phyloP scores from a whole-genome alignment of 768 basidiomycete species.

The Termitomyces sp. region DNA sequence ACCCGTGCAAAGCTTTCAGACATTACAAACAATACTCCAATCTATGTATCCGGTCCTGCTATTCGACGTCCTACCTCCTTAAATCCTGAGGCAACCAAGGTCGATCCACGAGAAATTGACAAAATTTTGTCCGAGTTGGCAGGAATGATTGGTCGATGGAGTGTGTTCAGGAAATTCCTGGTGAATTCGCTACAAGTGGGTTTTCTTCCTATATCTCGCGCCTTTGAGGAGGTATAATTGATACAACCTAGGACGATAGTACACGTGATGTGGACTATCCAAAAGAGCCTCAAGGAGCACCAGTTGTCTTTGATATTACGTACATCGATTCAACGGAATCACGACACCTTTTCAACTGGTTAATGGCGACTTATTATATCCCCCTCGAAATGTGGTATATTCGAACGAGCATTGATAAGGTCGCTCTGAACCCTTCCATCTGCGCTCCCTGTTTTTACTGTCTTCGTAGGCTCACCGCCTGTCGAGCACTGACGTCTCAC shows the following conservation, averaged over 20 bases:
- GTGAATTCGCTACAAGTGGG: slow-evolving; percentile 64
- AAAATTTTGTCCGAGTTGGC: slow-evolving; percentile 83
- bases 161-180: slow-evolving; percentile 83
- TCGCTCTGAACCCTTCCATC: slow-evolving; percentile 17
- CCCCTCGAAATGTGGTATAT: slow-evolving; percentile 94
- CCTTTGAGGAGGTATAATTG: background rate
- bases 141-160: slow-evolving; percentile 90
- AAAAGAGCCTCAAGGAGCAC: background rate
- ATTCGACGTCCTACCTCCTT: slow-evolving; percentile 24
- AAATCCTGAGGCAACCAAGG: slow-evolving; percentile 42
- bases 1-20: slow-evolving; percentile 39
- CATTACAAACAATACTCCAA: slow-evolving; percentile 34
- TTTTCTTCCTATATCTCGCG: background rate
- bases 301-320: slow-evolving; percentile 12
- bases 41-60: slow-evolving; percentile 23
- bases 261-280: slow-evolving; percentile 9
- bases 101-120: slow-evolving; percentile 91
- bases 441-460: background rate
- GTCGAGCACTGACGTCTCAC: slow-evolving; percentile 65
- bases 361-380: slow-evolving; percentile 72
- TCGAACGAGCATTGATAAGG: slow-evolving; percentile 83
- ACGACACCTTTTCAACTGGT: slow-evolving; percentile 53
- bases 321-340: slow-evolving; percentile 47
- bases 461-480: slow-evolving; percentile 74
- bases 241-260: slow-evolving; percentile 10